Evolutionary conservation across 2,329 filamentous ascomycete species (phyloP).

Genomic region (Hypomyces perniciosus): DNA sequence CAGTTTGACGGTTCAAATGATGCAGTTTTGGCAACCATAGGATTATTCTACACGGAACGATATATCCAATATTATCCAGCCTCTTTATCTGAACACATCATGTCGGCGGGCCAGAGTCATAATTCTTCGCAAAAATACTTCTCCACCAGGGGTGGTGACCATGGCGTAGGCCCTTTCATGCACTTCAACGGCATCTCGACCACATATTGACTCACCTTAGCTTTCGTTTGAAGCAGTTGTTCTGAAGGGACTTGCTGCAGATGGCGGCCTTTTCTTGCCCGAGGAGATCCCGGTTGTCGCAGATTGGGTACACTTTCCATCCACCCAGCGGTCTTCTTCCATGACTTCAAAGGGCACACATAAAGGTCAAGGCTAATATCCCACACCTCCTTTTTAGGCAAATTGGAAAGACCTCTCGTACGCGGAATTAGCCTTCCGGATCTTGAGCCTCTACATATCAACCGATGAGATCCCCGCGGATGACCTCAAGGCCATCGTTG

Average conservation of each 20-base stretch:
- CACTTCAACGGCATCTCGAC: not conserved
- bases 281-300: slow-evolving; percentile 60
- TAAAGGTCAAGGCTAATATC: not conserved
- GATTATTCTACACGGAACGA: no score
- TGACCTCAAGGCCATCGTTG: slow-evolving; percentile 78
- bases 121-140: slow-evolving; percentile 23
- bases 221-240: slow-evolving; percentile 89
- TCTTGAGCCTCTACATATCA: slow-evolving; percentile 86
- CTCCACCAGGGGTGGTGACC: slow-evolving; percentile 23
- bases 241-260: slow-evolving; percentile 78
- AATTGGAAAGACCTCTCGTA: slow-evolving; percentile 76
- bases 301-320: slow-evolving; percentile 14
- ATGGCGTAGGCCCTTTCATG: slow-evolving; percentile 16
- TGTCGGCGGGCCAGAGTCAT: slow-evolving; percentile 15
- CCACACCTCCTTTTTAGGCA: not conserved
- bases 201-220: slow-evolving; percentile 35
- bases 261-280: slow-evolving; percentile 86
- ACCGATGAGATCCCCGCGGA: slow-evolving; percentile 70
- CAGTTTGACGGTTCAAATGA: no score
- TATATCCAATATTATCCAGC: no score
- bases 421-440: slow-evolving; percentile 73
- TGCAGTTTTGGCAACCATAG: no score
- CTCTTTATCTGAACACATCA: no score
- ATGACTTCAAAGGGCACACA: no score
- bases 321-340: not conserved